Evolutionary conservation across 2,329 filamentous ascomycete genomes (phyloP).

Genomic region (Colletotrichum musicola): DNA sequence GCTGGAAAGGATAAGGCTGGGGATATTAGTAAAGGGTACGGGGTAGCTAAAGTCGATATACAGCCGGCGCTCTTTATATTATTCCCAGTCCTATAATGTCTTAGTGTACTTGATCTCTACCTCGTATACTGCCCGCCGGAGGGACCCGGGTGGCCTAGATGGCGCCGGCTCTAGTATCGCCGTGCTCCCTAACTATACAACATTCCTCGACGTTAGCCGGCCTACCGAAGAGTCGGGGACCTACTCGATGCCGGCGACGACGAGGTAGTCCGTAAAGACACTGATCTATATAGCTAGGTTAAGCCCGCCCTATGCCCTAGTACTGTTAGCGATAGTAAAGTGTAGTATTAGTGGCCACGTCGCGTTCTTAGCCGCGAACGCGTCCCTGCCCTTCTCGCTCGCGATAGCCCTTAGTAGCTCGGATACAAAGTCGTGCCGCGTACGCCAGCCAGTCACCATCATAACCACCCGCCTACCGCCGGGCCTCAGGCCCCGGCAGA

Average conservation of each 20-base stretch:
- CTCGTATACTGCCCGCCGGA: too few relatives aligned
- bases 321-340: background rate
- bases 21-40: background rate
- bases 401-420: background rate
- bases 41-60: constrained; percentile 1
- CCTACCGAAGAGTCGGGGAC: background rate
- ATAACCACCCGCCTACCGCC: constrained; percentile 4
- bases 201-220: background rate
- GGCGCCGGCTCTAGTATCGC: background rate
- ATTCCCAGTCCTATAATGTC: background rate
- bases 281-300: background rate
- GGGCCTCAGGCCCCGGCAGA: background rate
- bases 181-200: background rate
- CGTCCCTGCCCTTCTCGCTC: background rate
- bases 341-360: background rate
- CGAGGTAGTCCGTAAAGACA: background rate
- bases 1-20: background rate
- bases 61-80: background rate
- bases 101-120: too few relatives aligned
- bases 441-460: background rate
- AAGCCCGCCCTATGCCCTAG: too few relatives aligned
- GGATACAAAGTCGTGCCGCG: too few relatives aligned
- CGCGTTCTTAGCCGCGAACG: background rate
- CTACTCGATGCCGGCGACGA: constrained; percentile 5
- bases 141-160: too few relatives aligned